phyloP scores from a whole-genome alignment of 2,329 filamentous ascomycete species.

The Aspergillus hortae region DNA sequence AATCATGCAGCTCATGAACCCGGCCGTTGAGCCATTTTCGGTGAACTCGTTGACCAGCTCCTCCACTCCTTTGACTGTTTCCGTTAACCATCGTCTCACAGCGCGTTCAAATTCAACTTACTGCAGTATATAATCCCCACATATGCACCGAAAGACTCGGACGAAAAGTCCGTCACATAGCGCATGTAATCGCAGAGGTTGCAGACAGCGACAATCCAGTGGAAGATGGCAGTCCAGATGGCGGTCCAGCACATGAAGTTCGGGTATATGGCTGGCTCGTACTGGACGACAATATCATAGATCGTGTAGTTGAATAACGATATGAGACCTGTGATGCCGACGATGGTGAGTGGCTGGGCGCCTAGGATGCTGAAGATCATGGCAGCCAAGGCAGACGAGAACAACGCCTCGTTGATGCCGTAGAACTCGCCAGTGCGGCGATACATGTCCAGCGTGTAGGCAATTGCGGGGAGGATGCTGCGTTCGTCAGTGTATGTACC shows the following conservation, averaged over 20 bases:
- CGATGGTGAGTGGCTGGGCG: slow-evolving; percentile 55
- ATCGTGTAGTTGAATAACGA: slow-evolving; percentile 59
- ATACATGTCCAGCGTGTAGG: slow-evolving; percentile 58
- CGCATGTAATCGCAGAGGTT: slow-evolving; percentile 58
- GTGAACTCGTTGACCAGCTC: slow-evolving; percentile 52
- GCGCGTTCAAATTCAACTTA: slow-evolving; percentile 22
- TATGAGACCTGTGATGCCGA: slow-evolving; percentile 55
- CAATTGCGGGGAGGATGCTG: slow-evolving; percentile 55
- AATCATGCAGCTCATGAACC: slow-evolving; percentile 49
- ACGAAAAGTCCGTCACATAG: slow-evolving; percentile 57
- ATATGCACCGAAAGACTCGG: slow-evolving; percentile 53
- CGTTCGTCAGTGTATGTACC: background rate
- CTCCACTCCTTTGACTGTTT: slow-evolving; percentile 54
- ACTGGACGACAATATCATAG: slow-evolving; percentile 52
- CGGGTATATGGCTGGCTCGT: slow-evolving; percentile 51
- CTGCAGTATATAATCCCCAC: slow-evolving; percentile 56
- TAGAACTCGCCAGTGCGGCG: slow-evolving; percentile 53
- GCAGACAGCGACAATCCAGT: slow-evolving; percentile 53
- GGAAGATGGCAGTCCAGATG: slow-evolving; percentile 57
- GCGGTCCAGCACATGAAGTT: slow-evolving; percentile 55
- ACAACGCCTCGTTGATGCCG: slow-evolving; percentile 55
- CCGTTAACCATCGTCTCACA: background rate
- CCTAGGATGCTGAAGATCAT: slow-evolving; percentile 53
- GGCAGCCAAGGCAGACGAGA: slow-evolving; percentile 54
- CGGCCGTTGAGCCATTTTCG: slow-evolving; percentile 37